Conservation (phyloP, 2,329 filamentous ascomycete species). For the Cladophialophora yegresii region DNA sequence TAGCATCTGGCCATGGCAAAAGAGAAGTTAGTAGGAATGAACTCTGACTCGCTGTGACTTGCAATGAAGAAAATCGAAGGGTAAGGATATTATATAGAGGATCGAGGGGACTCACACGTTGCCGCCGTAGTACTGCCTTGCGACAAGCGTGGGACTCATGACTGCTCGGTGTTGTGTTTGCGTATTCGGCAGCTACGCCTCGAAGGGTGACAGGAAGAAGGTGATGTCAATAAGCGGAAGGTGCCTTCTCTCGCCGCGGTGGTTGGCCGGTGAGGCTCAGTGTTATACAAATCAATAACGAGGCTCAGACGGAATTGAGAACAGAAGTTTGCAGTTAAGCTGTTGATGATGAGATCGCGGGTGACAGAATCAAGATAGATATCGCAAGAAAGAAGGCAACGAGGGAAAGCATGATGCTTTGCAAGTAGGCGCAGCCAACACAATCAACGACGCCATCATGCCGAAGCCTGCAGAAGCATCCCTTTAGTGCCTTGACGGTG, state of each 20-base stretch:
- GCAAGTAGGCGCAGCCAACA: slow-evolving; percentile 14
- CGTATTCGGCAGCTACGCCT: slow-evolving; percentile 4
- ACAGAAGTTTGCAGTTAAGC: not conserved
- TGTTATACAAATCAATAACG: slow-evolving; percentile 14
- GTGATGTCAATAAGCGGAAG: slow-evolving; percentile 19
- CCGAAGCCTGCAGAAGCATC: not conserved
- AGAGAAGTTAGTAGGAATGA: slow-evolving; percentile 1
- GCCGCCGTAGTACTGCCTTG: slow-evolving; percentile 21
- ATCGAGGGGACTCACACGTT: slow-evolving; percentile 19
- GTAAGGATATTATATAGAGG: not conserved
- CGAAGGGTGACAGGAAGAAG: slow-evolving; percentile 1
- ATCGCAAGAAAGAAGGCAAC: not conserved
- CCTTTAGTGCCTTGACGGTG: slow-evolving; percentile 6
- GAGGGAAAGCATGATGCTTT: not conserved
- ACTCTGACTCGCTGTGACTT: not conserved
- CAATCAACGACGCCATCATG: not conserved
- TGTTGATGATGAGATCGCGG: slow-evolving; percentile 16
- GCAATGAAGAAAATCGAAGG: slow-evolving; percentile 1
- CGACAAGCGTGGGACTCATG: slow-evolving; percentile 25
- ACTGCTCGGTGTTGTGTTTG: slow-evolving; percentile 4
- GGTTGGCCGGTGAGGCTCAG: slow-evolving; percentile 5
- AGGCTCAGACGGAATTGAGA: slow-evolving; percentile 5
- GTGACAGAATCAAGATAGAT: not conserved
- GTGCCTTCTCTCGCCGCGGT: slow-evolving; percentile 4
- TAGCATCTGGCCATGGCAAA: slow-evolving; percentile 36